Evolutionary conservation across 768 basidiomycete species (phyloP), one percentile per base, ranked within the genome.

Genomic region (Leucocoprinus birnbaumii): DNA sequence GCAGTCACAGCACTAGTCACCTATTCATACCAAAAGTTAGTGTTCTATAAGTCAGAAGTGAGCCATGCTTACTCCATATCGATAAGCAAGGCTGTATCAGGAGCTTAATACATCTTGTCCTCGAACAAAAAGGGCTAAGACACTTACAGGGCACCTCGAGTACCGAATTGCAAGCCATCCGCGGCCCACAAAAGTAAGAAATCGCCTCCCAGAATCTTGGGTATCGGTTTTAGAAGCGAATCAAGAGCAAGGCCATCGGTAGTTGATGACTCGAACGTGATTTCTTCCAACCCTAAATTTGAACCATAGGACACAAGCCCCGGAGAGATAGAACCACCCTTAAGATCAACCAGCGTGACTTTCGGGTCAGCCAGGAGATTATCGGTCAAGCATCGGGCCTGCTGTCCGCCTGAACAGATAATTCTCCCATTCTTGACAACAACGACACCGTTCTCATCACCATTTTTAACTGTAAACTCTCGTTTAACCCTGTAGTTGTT

Each of bases 221-320:
- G 84, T 51, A 80, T 64, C 21, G 65, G 58, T 38, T 69, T 66
- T n/a, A 57, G 58, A 27, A 86, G 65, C 25, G 86, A 79, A 57
- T 87, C 87, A 48, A 73, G 75, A 9, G 83, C 74, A 1, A 61
- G 54, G 2, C 91, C 92, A 64, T 94, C 89, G 38, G 73, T 79
- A 0, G 91, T 93, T 2, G 83, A 83, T 10, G 76, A 68, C 66
- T 94, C 93, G 45, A 75, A 67, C 26, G 73, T 64, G 24, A 94
- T 92, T 60, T 89, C 83, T 53, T 81, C 75, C 51, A 91, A 64
- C 0, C 91, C 92, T 7, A 95, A 67, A 10, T 80, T 75, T 22
- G 86, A 79, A 1, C 92, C 92, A 58, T 83, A 91, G 1, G 85
- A 81, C 13, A 86, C 78, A 46, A 93, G 68, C 1, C 85, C 87